Conservation (phyloP, 371 early-diverging fungal genomes). For the Mortierella sp. region DNA sequence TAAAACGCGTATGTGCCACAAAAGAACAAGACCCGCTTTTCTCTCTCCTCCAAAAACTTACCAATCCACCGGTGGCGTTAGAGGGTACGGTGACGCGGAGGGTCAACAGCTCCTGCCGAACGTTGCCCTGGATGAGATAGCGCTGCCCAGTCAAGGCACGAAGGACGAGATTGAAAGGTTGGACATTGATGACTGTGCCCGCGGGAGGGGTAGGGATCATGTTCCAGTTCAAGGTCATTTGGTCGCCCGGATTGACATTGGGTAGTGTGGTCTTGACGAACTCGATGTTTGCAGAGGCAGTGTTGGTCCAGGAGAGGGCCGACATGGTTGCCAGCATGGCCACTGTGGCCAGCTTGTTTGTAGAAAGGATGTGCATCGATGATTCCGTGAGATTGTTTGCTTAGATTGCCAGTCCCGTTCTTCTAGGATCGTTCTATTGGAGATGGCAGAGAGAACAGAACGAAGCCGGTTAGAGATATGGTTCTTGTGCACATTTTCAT, state of each 20-base stretch:
- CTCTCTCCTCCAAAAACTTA: not conserved
- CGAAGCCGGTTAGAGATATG: not conserved
- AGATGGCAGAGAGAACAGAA: not conserved
- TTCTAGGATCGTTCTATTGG: not conserved
- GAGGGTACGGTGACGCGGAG: slow-evolving; percentile 20
- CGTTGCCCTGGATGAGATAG: slow-evolving; percentile 16
- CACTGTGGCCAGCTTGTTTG: slow-evolving; percentile 13
- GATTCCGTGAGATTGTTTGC: not conserved
- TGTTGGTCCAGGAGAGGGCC: slow-evolving; percentile 18
- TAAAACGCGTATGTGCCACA: not conserved
- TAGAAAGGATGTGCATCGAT: slow-evolving; percentile 5
- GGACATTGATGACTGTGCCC: not conserved
- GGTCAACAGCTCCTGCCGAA: slow-evolving; percentile 5
- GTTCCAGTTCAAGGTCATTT: slow-evolving; percentile 23
- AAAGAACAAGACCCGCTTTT: no score
- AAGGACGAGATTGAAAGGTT: slow-evolving; percentile 29
- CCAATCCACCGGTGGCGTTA: slow-evolving; percentile 33
- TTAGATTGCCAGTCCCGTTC: not conserved
- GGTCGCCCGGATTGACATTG: slow-evolving; percentile 25
- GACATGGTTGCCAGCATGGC: slow-evolving; percentile 8
- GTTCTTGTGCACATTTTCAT: not conserved
- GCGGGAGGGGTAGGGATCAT: not conserved
- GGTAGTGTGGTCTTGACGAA: slow-evolving; percentile 4
- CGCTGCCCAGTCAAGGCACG: slow-evolving; percentile 31
- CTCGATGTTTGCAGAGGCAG: slow-evolving; percentile 31